Evolutionary conservation across 106 monocot species (phyloP).

Genomic region (Phalaenopsis aphrodite): DNA sequence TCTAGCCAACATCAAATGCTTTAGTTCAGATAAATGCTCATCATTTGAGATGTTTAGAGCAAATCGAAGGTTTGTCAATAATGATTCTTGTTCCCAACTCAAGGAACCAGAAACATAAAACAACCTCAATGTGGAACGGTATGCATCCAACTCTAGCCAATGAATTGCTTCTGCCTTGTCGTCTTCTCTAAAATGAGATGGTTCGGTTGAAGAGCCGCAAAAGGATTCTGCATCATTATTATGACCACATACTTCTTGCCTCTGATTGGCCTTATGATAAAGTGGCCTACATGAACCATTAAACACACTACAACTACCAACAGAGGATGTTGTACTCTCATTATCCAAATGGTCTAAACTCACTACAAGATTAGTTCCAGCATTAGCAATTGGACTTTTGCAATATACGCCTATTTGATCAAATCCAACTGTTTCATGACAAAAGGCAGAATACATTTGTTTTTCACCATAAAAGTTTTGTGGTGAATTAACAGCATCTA

Average conservation of each 20-base stretch:
- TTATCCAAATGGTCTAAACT: background rate
- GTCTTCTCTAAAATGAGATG: background rate
- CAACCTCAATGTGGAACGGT: conserved; percentile 10
- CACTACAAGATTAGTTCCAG: conserved; percentile 2
- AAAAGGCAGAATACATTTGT: conserved; percentile 24
- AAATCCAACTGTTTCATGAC: conserved; percentile 18
- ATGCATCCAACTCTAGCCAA: conserved; percentile 22
- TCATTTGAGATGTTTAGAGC: conserved; percentile 21
- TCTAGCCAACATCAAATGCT: conserved; percentile 8
- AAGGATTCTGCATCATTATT: conserved; percentile 7
- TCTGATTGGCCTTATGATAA: background rate
- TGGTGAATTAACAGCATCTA: conserved; percentile 41
- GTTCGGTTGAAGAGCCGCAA: background rate
- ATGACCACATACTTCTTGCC: background rate
- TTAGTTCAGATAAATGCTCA: conserved; percentile 10
- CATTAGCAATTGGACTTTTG: background rate
- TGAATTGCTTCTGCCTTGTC: conserved; percentile 13
- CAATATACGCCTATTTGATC: conserved; percentile 9
- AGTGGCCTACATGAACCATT: conserved; percentile 9
- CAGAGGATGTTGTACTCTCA: conserved; percentile 11
- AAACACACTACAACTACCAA: conserved; percentile 20
- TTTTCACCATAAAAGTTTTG: conserved; percentile 23
- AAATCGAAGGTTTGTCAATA: conserved; percentile 16
- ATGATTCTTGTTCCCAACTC: conserved; percentile 26
- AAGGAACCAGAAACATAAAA: conserved; percentile 20